A percentile compares a stretch with the other conserved stretches of the same genome.
Conservation (phyloP, 1,284 basidiomycete species). For the Vanrija sp. region DNA sequence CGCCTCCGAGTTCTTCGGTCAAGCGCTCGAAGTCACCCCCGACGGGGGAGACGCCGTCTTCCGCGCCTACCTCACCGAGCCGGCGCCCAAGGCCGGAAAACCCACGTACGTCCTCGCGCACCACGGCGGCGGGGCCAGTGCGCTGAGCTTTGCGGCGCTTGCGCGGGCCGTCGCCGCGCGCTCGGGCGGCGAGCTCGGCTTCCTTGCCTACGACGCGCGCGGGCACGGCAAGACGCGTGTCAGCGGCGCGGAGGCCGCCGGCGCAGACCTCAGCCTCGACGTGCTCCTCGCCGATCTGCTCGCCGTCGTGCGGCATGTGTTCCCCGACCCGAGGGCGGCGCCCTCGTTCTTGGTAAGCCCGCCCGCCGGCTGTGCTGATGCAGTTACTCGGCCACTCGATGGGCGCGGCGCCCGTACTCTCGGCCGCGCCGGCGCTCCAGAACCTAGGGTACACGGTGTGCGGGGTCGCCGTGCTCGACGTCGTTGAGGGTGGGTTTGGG, state of each 20-base stretch:
- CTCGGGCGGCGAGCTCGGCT: slow-evolving; percentile 70
- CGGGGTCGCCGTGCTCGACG: slow-evolving; percentile 86
- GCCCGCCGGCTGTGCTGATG: slow-evolving; percentile 21
- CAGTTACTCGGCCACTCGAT: slow-evolving; percentile 85
- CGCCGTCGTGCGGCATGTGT: slow-evolving; percentile 63
- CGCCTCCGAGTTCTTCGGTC: slow-evolving; percentile 66
- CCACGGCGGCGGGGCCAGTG: slow-evolving; percentile 90
- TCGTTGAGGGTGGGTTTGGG: slow-evolving; percentile 74
- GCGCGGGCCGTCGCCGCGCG: slow-evolving; percentile 67
- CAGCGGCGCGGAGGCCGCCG: slow-evolving; percentile 47
- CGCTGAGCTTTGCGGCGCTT: slow-evolving; percentile 80
- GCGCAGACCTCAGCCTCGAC: slow-evolving; percentile 65
- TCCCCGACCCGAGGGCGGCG: slow-evolving; percentile 59
- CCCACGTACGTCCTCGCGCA: slow-evolving; percentile 79
- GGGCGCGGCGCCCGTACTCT: slow-evolving; percentile 82
- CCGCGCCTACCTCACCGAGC: slow-evolving; percentile 70
- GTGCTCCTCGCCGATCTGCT: slow-evolving; percentile 69
- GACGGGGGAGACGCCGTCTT: slow-evolving; percentile 60
- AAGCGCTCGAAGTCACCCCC: slow-evolving; percentile 69
- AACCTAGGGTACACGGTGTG: slow-evolving; percentile 65
- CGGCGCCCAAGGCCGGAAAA: slow-evolving; percentile 34
- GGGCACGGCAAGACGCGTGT: slow-evolving; percentile 68
- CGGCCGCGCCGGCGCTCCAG: slow-evolving; percentile 63
- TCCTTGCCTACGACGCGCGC: slow-evolving; percentile 77
- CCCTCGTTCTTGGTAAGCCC: slow-evolving; percentile 68